Evolutionary conservation across 495 filamentous ascomycete species (phyloP).

Genomic region (Podospora anserina): DNA sequence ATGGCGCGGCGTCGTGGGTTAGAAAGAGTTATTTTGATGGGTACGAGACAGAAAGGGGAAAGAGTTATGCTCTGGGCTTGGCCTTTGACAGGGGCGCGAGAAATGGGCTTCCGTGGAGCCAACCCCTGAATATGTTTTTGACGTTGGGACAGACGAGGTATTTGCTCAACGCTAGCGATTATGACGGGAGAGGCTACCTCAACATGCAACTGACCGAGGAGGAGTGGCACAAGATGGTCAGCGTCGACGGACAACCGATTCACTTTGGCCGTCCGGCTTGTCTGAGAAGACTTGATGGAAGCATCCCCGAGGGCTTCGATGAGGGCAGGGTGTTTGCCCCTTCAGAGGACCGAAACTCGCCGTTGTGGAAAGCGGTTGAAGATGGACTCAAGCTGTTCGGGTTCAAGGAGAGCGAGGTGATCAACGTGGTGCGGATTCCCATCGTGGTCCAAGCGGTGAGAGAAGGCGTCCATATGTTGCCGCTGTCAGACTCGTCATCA

Average conservation of each 20-base stretch:
- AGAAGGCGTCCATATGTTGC: conserved; percentile 36
- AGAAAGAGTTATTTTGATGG: conserved; percentile 35
- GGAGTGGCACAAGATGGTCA: conserved; percentile 41
- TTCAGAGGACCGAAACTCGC: conserved; percentile 30
- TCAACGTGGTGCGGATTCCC: conserved; percentile 41
- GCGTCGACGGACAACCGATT: conserved; percentile 35
- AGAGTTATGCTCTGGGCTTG: conserved; percentile 37
- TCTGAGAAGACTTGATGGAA: conserved; percentile 30
- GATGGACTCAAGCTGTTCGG: conserved; percentile 42
- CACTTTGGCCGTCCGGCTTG: conserved; percentile 38
- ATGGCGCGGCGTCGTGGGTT: conserved; percentile 39
- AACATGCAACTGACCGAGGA: conserved; percentile 44
- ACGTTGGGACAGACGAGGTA: conserved; percentile 41
- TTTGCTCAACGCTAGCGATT: conserved; percentile 39
- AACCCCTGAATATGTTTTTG: conserved; percentile 42
- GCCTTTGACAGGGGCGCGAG: conserved; percentile 36
- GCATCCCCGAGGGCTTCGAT: conserved; percentile 32
- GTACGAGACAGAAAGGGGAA: conserved; percentile 40
- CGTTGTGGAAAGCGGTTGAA: conserved; percentile 37
- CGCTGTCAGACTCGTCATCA: conserved; percentile 27
- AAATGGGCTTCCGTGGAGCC: conserved; percentile 36
- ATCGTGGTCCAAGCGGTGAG: conserved; percentile 41
- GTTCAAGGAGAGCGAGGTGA: conserved; percentile 41
- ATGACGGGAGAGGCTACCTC: conserved; percentile 37
- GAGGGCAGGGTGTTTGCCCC: conserved; percentile 35